A percentile compares a stretch with the other conserved stretches of the same genome.
Evolutionary conservation across 148 eudicot species (phyloP).

Genomic region (Selenicereus undatus): DNA sequence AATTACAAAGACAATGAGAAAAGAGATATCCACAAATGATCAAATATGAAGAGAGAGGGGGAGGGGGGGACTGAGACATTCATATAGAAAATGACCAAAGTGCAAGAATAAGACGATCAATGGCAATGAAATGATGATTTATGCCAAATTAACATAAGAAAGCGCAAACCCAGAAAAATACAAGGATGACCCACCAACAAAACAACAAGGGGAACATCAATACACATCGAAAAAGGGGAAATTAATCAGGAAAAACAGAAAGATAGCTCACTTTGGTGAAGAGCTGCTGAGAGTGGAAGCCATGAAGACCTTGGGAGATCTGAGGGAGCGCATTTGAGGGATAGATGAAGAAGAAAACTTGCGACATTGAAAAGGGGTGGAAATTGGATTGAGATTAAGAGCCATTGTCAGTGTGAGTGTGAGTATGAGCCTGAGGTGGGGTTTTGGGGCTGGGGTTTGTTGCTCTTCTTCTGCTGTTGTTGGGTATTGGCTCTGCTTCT

Average conservation of each 20-base stretch:
- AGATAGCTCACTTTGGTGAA: constrained; percentile 26
- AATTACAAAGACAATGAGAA: neutral
- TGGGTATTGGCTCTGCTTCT: neutral
- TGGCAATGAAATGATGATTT: neutral
- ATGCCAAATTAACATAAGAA: neutral
- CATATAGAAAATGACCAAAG: neutral
- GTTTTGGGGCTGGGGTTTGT: neutral
- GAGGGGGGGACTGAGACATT: too few relatives aligned
- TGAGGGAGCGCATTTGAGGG: constrained; percentile 22
- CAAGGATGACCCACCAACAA: neutral
- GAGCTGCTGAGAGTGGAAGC: constrained; percentile 38
- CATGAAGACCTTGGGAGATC: constrained; percentile 35
- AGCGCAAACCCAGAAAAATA: constrained; percentile 6
- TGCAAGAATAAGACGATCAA: neutral
- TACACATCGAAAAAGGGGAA: neutral
- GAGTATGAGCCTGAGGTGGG: too few relatives aligned
- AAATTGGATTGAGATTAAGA: constrained; percentile 29
- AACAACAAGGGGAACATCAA: neutral
- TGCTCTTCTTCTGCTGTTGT: neutral
- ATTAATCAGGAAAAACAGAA: neutral
- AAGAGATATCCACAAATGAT: neutral
- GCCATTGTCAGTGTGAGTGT: constrained; percentile 15
- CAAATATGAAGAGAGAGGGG: neutral
- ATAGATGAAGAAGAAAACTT: constrained; percentile 16
- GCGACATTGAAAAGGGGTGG: constrained; percentile 29